These are phyloP conservation scores for Zea luxurians DNA, from an alignment of 176 grass and related monocot species.

Conservation along the genomic window DNA sequence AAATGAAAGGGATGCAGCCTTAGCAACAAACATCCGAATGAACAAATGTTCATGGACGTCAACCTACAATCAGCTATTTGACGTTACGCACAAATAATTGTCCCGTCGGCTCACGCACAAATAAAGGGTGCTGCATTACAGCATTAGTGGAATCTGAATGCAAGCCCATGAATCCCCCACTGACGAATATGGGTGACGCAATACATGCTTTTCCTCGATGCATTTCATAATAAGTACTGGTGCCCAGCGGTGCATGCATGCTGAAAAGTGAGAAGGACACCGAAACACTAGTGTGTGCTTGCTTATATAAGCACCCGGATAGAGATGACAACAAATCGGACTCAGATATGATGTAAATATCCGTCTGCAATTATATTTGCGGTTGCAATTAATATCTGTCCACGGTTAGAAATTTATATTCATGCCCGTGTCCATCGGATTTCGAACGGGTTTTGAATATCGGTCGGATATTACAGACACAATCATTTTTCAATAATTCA, in stretches of 20 bases:
- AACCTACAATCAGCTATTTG: conserved; percentile 10
- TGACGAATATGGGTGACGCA: conserved; percentile 34
- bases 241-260: conserved; percentile 2
- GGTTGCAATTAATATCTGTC: no score
- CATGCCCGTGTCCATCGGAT: no score
- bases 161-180: conserved; percentile 32
- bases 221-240: conserved; percentile 12
- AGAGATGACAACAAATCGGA: no score
- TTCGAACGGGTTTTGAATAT: no score
- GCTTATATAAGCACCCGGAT: conserved; percentile 28
- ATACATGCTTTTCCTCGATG: conserved; percentile 22
- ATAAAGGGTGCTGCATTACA: conserved; percentile 35
- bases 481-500: no score
- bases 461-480: no score
- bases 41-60: conserved; percentile 41
- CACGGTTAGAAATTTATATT: no score
- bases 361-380: no score
- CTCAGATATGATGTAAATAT: no score
- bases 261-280: conserved; percentile 17
- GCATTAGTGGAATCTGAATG: conserved; percentile 50
- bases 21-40: conserved; percentile 17
- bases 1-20: not conserved
- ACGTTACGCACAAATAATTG: not conserved
- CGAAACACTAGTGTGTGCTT: not conserved
- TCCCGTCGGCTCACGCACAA: conserved; percentile 14